Evolutionary conservation across 2,329 filamentous ascomycete species (phyloP).

Genomic region (Colletotrichum sp.): DNA sequence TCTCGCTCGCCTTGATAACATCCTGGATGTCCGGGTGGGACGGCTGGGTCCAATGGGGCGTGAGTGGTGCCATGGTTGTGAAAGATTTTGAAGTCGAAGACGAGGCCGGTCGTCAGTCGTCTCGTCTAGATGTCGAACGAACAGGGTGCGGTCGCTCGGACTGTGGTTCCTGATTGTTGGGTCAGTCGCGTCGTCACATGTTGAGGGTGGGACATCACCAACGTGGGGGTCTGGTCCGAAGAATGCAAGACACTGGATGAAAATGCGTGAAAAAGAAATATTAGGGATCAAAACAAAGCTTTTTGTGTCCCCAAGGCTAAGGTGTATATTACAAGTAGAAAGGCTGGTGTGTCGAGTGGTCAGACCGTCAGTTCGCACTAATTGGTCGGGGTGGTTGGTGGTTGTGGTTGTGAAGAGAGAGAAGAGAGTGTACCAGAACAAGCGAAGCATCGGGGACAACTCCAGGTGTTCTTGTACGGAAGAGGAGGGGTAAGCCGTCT

Average conservation of each 20-base stretch:
- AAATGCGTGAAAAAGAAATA: neutral
- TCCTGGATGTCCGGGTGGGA: constrained; percentile 65
- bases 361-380: neutral
- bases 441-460: neutral
- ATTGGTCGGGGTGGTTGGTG: neutral
- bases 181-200: constrained; percentile 9
- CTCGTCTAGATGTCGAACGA: neutral
- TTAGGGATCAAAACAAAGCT: neutral
- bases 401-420: neutral
- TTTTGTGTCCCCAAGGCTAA: neutral
- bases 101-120: neutral
- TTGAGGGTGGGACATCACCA: neutral
- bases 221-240: constrained; percentile 3
- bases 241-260: neutral
- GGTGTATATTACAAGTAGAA: neutral
- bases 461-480: constrained; percentile 9
- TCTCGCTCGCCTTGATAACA: constrained; percentile 55
- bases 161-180: neutral
- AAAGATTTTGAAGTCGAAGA: neutral
- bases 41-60: constrained; percentile 64
- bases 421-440: neutral
- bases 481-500: constrained; percentile 13
- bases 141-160: neutral
- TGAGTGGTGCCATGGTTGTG: constrained; percentile 57
- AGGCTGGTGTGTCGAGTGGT: neutral